These are phyloP conservation scores for Xylaria castorea DNA, from an alignment of 495 filamentous ascomycete species.

Conservation along the genomic window DNA sequence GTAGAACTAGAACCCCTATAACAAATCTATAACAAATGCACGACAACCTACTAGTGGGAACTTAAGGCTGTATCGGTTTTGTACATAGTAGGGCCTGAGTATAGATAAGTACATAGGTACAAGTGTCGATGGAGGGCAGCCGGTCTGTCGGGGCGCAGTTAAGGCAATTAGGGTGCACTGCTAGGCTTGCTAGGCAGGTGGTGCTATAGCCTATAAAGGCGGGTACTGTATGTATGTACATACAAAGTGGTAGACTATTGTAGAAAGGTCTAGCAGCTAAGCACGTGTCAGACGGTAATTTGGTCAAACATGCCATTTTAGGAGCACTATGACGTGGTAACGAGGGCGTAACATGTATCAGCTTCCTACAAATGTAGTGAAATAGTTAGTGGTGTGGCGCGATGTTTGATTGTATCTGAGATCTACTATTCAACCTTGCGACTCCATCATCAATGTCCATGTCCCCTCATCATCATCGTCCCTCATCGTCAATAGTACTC, in stretches of 20 bases:
- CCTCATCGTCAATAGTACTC: background rate
- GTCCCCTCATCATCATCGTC: background rate
- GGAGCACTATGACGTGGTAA: too few relatives aligned
- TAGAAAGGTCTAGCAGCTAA: conserved; percentile 4
- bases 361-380: too few relatives aligned
- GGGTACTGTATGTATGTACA: background rate
- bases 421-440: conserved; percentile 8
- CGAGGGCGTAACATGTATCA: too few relatives aligned
- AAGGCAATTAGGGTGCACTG: background rate
- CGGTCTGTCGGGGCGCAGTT: background rate
- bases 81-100: too few relatives aligned
- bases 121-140: background rate
- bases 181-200: background rate
- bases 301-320: conserved; percentile 5
- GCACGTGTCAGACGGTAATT: conserved; percentile 20
- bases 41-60: background rate
- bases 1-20: background rate
- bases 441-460: conserved; percentile 5
- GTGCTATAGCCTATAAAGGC: background rate
- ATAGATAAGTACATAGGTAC: too few relatives aligned
- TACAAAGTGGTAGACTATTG: background rate
- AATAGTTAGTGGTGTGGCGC: background rate
- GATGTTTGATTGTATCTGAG: background rate
- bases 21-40: too few relatives aligned
- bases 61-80: background rate